Evolutionary conservation across 2,329 filamentous ascomycete genomes (phyloP), one percentile per base, ranked within the genome.

Genomic region (Beauveria australis): DNA sequence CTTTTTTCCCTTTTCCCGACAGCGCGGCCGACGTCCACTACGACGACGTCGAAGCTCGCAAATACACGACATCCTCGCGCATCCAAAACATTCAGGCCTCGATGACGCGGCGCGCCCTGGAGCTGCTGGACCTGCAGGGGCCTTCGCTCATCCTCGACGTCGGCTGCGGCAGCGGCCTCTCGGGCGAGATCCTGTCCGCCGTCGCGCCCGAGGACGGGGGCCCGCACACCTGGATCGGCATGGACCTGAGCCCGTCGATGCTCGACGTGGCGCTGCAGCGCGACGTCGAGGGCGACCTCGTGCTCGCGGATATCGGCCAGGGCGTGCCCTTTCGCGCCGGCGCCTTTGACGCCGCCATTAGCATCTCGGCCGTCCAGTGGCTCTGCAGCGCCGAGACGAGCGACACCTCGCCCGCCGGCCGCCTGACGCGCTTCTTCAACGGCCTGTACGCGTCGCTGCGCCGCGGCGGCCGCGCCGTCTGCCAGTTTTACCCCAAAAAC

Each of bases 401-500:
- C 70, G 91, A 95, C 54, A 92, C 94, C 0, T 89, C 84, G 1
- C 89, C 92, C 1, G 83, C 89, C 30, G 91, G 89, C 0, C 79
- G 94, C 6, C 75, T 99, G 28, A 82, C 84, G 5, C 81, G 93
- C 49, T 99, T 99, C 71, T 99, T 99, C 74, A 91, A 95, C 68
- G 91, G 92, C 0, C 76, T 99, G 1, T 99, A 97, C 74, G 89
- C 91, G 0, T 87, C 86, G 63, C 76, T 99, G 64, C 85, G 87
- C 64, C 81, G 94, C 22, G 94, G 94, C 6, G 94, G 91, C 1
- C 83, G 91, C 43, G 94, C 94, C 0, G 93, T 97, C 16, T 96
- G 92, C 72, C 94, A 99, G 70, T 99, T 99, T 74, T 99, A 99
- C 73, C 94, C 94, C 3, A 96, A 96, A 77, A 97, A 99, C 72